A percentile compares a stretch with the other conserved stretches of the same genome.
phyloP scores from a whole-genome alignment of 2,329 filamentous ascomycete genomes.

The Didymella arachidicola region DNA sequence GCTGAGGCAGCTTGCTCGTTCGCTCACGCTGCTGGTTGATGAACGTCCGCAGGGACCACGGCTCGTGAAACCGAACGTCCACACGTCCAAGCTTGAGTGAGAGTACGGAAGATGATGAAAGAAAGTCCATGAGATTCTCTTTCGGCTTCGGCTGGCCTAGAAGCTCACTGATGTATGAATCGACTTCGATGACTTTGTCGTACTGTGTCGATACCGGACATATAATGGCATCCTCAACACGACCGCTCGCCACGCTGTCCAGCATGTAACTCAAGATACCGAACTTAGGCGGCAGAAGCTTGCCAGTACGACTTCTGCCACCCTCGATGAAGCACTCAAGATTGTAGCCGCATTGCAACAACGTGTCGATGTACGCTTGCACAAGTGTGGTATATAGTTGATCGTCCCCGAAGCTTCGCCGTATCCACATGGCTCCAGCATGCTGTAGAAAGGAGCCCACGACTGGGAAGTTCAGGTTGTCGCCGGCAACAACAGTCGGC shows the following conservation, averaged over 20 bases:
- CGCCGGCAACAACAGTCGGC: conserved; percentile 91
- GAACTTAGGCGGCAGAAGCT: conserved; percentile 92
- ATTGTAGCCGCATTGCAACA: conserved; percentile 90
- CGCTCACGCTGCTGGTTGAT: conserved; percentile 76
- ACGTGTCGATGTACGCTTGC: conserved; percentile 91
- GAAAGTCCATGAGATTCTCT: conserved; percentile 88
- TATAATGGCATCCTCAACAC: conserved; percentile 89
- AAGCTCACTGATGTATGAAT: conserved; percentile 90
- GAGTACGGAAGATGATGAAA: conserved; percentile 87
- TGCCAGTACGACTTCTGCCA: conserved; percentile 89
- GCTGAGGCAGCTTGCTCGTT: conserved; percentile 53
- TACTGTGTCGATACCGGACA: conserved; percentile 98
- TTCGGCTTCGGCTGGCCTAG: conserved; percentile 94
- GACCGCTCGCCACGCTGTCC: conserved; percentile 86
- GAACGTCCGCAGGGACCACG: conserved; percentile 88
- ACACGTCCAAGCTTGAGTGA: conserved; percentile 89
- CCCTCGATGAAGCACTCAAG: conserved; percentile 99
- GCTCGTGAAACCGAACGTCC: conserved; percentile 94
- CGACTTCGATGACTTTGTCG: conserved; percentile 96
- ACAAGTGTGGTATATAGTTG: conserved; percentile 90
- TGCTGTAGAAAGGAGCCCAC: conserved; percentile 91
- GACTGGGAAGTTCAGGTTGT: conserved; percentile 94
- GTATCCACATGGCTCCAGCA: conserved; percentile 96
- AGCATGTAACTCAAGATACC: conserved; percentile 92
- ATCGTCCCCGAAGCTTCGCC: conserved; percentile 90